Evolutionary conservation across 805 yeast genomes (phyloP), one percentile per base, ranked within the genome.

Genomic region (Zygosaccharomyces kombuchaensis): DNA sequence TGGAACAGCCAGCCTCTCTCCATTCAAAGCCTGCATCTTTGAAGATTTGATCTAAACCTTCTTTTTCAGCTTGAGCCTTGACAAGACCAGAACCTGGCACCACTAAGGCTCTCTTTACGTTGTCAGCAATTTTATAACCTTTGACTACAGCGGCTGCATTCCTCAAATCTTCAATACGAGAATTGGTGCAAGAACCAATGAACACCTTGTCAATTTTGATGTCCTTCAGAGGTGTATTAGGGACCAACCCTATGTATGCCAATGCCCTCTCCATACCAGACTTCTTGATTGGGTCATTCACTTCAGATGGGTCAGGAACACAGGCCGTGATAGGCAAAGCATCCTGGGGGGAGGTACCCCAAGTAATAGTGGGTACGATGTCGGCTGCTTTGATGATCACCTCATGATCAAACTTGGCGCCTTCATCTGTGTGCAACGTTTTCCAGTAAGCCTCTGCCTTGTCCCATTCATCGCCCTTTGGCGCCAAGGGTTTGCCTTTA

Each of bases 291-390:
- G 91, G 87, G 64, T 86, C 93, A 27, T 74, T 66, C 22, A 79
- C 76, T 45, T 70, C 70, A n/a, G 81, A 65, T 51, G 99, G 99
- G 65, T 93, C 95, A 43, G 99, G 99, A 37, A 89, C 96, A 14
- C 70, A 60, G 30, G 87, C 96, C 12, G 95, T 84, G 59, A 93
- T 90, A 50, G 99, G 97, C 53, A 93, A 74, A 38, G 98, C 98
- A 65, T 93, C 99, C 72, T 93, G 98, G 26, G 99, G 99, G 59
- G 98, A 91, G 57, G 93, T 93, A 74, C 99, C 99, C 99, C 99
- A 93, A 21, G 99, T 93, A 51, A 93, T 88, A 19, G 99, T 93
- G 56, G 99, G 99, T 42, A 86, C 80, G 50, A 93, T 82, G 59
- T 91, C 98, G 21, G 75, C 70, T 43, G 95, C 96, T 54, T 83